Conservation (phyloP, 495 filamentous ascomycete species). For the Melanomma pulvis-pyrius region DNA sequence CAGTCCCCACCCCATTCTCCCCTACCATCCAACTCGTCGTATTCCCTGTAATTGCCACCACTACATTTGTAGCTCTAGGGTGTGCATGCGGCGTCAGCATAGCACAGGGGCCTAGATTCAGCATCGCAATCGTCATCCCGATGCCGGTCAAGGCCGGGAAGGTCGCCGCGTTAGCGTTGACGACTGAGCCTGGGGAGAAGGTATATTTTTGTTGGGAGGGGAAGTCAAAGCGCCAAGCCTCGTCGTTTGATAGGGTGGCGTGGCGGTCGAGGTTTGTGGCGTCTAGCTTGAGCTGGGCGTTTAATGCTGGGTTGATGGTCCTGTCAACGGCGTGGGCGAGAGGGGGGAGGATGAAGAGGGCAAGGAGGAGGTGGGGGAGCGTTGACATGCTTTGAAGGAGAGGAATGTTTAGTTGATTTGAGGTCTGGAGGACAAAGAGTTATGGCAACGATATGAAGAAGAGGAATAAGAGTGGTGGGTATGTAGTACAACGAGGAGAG, state of each 20-base stretch:
- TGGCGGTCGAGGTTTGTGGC: conserved; percentile 48
- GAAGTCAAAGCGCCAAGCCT: conserved; percentile 54
- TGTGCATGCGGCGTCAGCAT: conserved; percentile 53
- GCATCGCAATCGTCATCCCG: conserved; percentile 44
- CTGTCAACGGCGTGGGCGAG: conserved; percentile 37
- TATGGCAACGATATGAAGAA: too few species aligned
- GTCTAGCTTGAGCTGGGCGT: conserved; percentile 38
- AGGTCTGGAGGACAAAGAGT: not conserved
- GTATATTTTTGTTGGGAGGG: conserved; percentile 40
- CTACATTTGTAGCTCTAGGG: conserved; percentile 51
- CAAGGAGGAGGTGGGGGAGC: not conserved
- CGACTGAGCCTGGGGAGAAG: conserved; percentile 45
- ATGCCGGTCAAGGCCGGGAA: conserved; percentile 46
- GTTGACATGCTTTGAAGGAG: conserved; percentile 1
- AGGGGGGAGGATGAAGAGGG: conserved; percentile 18
- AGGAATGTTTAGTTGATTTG: not conserved
- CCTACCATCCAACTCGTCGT: conserved; percentile 51
- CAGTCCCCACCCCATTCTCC: conserved; percentile 47
- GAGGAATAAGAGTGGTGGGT: too few species aligned
- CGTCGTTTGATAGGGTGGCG: conserved; percentile 43
- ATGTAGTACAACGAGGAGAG: too few species aligned
- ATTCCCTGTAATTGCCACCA: conserved; percentile 47
- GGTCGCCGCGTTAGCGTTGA: conserved; percentile 49
- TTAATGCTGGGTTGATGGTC: conserved; percentile 41
- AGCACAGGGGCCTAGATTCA: conserved; percentile 52